Conservation (phyloP, 805 yeast genomes). For the Candida pseudofarinosa region DNA sequence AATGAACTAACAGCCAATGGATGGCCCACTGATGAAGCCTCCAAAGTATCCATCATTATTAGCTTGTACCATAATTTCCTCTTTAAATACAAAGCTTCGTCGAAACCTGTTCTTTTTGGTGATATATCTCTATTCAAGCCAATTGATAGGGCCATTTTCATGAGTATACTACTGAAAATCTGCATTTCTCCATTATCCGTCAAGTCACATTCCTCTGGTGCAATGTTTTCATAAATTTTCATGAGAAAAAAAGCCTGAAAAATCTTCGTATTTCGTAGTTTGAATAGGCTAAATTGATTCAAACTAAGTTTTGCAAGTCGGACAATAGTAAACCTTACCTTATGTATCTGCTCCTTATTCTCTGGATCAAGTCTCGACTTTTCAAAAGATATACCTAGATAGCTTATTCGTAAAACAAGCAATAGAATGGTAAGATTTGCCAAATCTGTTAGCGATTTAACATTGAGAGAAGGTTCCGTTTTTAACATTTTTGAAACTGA, state of each 20-base stretch:
- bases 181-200: slow-evolving; percentile 32
- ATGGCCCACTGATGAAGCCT: neutral
- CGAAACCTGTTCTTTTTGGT: slow-evolving; percentile 17
- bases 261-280: slow-evolving; percentile 18
- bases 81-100: slow-evolving; percentile 2
- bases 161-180: slow-evolving; percentile 22
- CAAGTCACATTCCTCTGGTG: slow-evolving; percentile 53
- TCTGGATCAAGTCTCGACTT: slow-evolving; percentile 8
- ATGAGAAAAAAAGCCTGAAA: slow-evolving; percentile 59
- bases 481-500: slow-evolving; percentile 5
- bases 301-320: slow-evolving; percentile 25
- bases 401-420: slow-evolving; percentile 23
- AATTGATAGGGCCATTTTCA: slow-evolving; percentile 43
- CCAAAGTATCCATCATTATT: neutral
- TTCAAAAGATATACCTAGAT: slow-evolving; percentile 17
- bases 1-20: neutral
- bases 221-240: slow-evolving; percentile 50
- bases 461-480: slow-evolving; percentile 8
- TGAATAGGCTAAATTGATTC: slow-evolving; percentile 38
- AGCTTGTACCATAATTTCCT: slow-evolving; percentile 4
- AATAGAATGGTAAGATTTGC: slow-evolving; percentile 22
- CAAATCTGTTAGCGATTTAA: slow-evolving; percentile 22
- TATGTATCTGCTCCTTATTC: slow-evolving; percentile 17
- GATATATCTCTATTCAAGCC: slow-evolving; percentile 44
- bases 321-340: slow-evolving; percentile 2